A percentile compares a stretch with the other conserved stretches of the same genome.
These are phyloP conservation scores for Penicillium sp. DNA, from an alignment of 2,329 filamentous ascomycete species.

Conservation along the genomic window DNA sequence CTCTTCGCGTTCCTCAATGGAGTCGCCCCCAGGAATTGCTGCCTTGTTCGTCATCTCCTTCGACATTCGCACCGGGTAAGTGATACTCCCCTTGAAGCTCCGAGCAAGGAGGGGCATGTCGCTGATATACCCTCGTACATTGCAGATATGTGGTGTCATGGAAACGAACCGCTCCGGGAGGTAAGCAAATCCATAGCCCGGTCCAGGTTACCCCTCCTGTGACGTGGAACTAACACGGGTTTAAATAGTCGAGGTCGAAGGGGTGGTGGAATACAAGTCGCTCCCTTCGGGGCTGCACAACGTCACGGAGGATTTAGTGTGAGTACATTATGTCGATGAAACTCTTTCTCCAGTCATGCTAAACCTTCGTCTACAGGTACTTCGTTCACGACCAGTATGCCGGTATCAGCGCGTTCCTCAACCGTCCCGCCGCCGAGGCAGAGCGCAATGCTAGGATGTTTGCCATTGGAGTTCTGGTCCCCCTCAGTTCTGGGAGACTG, in stretches of 20 bases:
- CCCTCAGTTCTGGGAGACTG: constrained; percentile 78
- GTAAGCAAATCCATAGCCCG: constrained; percentile 47
- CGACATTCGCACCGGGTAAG: constrained; percentile 85
- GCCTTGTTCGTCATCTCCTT: constrained; percentile 89
- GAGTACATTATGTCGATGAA: constrained; percentile 14
- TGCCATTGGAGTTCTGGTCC: constrained; percentile 85
- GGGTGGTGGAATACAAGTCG: constrained; percentile 93
- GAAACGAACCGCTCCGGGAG: constrained; percentile 70
- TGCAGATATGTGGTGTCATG: constrained; percentile 77
- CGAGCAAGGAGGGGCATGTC: constrained; percentile 7
- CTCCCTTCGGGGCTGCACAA: constrained; percentile 90
- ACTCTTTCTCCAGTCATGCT: constrained; percentile 2
- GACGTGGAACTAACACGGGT: constrained; percentile 18
- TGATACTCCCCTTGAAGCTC: constrained; percentile 4
- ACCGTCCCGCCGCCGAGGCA: constrained; percentile 73
- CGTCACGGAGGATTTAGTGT: constrained; percentile 77
- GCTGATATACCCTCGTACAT: constrained; percentile 11
- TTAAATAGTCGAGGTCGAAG: constrained; percentile 64
- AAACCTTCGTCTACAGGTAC: constrained; percentile 61
- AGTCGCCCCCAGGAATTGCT: constrained; percentile 57
- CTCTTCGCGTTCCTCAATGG: constrained; percentile 32
- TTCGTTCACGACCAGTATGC: constrained; percentile 85
- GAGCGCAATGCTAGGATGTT: constrained; percentile 90
- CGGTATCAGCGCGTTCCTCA: constrained; percentile 89
- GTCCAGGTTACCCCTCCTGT: not conserved